Percentiles rank a stretch among this genome's conserved stretches.
Evolutionary conservation across 345 rosid genomes (phyloP).

Genomic region (Physaria fendleri): DNA sequence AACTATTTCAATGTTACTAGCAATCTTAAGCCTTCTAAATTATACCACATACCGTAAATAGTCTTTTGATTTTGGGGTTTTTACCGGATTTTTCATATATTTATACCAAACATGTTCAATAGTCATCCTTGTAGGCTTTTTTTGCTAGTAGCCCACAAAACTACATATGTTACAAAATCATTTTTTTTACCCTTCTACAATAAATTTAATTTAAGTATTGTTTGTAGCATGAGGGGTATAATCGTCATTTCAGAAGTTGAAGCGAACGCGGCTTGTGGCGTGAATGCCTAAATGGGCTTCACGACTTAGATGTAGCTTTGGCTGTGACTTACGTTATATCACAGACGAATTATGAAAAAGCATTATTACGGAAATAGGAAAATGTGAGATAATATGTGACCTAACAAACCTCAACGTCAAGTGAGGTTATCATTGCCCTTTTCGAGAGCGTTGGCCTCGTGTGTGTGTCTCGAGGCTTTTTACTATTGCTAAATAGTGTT

Average conservation of each 20-base stretch:
- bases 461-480: conserved; percentile 23
- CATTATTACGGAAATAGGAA: neutral
- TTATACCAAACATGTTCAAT: conserved; percentile 3
- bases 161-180: neutral
- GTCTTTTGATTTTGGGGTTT: neutral
- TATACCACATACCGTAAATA: conserved; percentile 58
- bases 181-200: neutral
- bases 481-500: neutral
- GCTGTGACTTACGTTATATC: conserved; percentile 16
- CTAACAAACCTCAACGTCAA: conserved; percentile 13
- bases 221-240: neutral
- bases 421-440: conserved; percentile 27
- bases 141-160: neutral
- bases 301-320: conserved; percentile 7
- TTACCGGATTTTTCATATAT: neutral
- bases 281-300: conserved; percentile 26
- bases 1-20: conserved; percentile 58
- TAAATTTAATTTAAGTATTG: neutral
- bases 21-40: conserved; percentile 73
- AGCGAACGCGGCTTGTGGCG: conserved; percentile 5
- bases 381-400: too few species aligned
- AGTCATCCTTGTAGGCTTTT: neutral
- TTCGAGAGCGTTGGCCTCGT: conserved; percentile 2
- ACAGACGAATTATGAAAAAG: conserved; percentile 24
- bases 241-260: neutral